These are phyloP conservation scores for Gracilaria domingensis DNA, from an alignment of 23 red algal genomes.

Conservation along the genomic window DNA sequence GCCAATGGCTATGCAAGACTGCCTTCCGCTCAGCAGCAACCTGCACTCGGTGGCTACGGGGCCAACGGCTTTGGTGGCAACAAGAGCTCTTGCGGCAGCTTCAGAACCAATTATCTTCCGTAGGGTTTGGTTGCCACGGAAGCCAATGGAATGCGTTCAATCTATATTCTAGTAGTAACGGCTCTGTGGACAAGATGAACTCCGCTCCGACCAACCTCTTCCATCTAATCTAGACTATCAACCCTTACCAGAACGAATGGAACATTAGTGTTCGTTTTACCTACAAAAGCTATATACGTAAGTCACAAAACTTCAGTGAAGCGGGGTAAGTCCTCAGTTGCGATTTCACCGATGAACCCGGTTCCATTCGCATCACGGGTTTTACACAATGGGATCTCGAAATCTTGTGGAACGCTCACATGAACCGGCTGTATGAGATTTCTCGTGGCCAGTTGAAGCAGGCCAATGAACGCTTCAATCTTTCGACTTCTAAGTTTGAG, in stretches of 20 bases:
- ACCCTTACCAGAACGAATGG: conserved; percentile 95
- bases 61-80: background rate
- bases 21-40: background rate
- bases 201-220: conserved; percentile 36
- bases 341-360: conserved; percentile 91
- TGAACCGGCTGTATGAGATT: conserved; percentile 83
- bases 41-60: background rate
- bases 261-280: conserved; percentile 89
- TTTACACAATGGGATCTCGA: conserved; percentile 73
- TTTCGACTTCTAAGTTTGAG: conserved; percentile 84
- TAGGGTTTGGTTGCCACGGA: conserved; percentile 44
- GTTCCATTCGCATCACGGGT: conserved; percentile 85
- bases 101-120: background rate
- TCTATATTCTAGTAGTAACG: conserved; percentile 22
- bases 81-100: background rate
- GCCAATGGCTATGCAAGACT: background rate
- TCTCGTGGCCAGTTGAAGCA: conserved; percentile 81
- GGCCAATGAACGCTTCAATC: conserved; percentile 93
- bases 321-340: conserved; percentile 94
- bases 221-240: conserved; percentile 84
- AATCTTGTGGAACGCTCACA: conserved; percentile 74
- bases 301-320: conserved; percentile 78
- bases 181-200: conserved; percentile 52
- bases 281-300: conserved; percentile 81
- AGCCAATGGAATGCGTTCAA: conserved; percentile 21